Evolutionary conservation across 164 flowering plant species (phyloP), one percentile per base, ranked within the genome.

Genomic region (Vitis labrusca): DNA sequence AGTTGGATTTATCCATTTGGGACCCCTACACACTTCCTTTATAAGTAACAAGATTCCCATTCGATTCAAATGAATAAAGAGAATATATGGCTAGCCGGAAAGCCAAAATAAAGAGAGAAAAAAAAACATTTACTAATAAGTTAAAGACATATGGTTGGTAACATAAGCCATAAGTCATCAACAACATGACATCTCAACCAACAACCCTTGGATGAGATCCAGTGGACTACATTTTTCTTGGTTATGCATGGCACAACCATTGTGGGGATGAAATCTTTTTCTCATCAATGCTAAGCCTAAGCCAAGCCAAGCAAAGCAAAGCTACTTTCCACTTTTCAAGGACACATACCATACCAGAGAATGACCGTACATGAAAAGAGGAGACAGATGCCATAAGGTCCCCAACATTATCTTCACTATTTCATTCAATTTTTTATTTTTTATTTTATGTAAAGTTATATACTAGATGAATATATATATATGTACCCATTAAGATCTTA

Each of bases 1-100:
- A 48, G 62, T 73, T 64, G 76, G 74, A 66, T 76, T 75, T 82
- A 85, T 85, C 88, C 77, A 75, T 57, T 78, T 67, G 81, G 78
- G 74, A 62, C 53, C 51, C 30, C 44, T 47, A 48, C 48, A 44
- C 64, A 44, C n/a, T 71, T 14, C 48, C 65, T 53, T 54, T 50
- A 50, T 50, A 49, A 30, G 50, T 7, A 17, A 11, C 47, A 11
- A 47, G 61, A 71, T 76, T 71, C 78, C 67, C 68, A 56, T 67
- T 59, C 68, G 56, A 56, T 61, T 60, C 71, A 70, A 74, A 59
- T 10, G 16, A 10, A 15, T 13, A 57, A 1, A 13, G n/a, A n/a
- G 49, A 23, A 23, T 23, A 23, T 23, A 23, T 23, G 2, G 27
- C 27, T 23, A 23, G 27, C 27, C 2, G 2, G 27, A 23, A 23